These are phyloP conservation scores for Sphaerobolus stellatus DNA, from an alignment of 1,284 basidiomycete genomes.

Conservation along the genomic window DNA sequence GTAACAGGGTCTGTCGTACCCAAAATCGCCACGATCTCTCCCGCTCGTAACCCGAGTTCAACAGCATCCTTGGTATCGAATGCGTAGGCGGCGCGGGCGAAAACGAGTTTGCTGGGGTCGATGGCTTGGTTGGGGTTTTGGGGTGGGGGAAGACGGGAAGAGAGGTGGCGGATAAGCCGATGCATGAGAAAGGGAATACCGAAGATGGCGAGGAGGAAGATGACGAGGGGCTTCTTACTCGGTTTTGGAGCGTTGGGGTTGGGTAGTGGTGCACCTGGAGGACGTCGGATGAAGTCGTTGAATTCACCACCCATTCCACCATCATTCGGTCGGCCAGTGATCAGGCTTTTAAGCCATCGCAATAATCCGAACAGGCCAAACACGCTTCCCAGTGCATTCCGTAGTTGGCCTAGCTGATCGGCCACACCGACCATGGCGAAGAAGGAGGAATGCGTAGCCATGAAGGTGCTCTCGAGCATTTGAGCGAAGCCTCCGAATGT, in stretches of 20 bases:
- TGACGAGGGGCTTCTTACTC: slow-evolving; percentile 86
- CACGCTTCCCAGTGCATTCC: slow-evolving; percentile 92
- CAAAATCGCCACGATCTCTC: slow-evolving; percentile 95
- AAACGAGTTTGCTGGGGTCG: slow-evolving; percentile 76
- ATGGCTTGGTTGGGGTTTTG: slow-evolving; percentile 48
- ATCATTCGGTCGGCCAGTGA: slow-evolving; percentile 50
- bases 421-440: slow-evolving; percentile 99
- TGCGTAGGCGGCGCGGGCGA: slow-evolving; percentile 84
- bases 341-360: slow-evolving; percentile 72
- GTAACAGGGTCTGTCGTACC: slow-evolving; percentile 69
- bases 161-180: slow-evolving; percentile 80
- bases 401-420: slow-evolving; percentile 90
- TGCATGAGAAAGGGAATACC: slow-evolving; percentile 96
- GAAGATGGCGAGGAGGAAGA: slow-evolving; percentile 95
- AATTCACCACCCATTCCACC: slow-evolving; percentile 58
- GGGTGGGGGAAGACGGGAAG: slow-evolving; percentile 51
- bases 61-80: slow-evolving; percentile 75
- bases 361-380: slow-evolving; percentile 89
- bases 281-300: slow-evolving; percentile 62
- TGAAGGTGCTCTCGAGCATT: slow-evolving; percentile 97
- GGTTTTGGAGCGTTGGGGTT: slow-evolving; percentile 55
- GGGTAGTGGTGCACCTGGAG: slow-evolving; percentile 52
- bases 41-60: slow-evolving; percentile 82
- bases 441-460: slow-evolving; percentile 98
- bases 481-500: slow-evolving; percentile 96